Conservation (phyloP, 345 rosid genomes). For the Populus deltoides region DNA sequence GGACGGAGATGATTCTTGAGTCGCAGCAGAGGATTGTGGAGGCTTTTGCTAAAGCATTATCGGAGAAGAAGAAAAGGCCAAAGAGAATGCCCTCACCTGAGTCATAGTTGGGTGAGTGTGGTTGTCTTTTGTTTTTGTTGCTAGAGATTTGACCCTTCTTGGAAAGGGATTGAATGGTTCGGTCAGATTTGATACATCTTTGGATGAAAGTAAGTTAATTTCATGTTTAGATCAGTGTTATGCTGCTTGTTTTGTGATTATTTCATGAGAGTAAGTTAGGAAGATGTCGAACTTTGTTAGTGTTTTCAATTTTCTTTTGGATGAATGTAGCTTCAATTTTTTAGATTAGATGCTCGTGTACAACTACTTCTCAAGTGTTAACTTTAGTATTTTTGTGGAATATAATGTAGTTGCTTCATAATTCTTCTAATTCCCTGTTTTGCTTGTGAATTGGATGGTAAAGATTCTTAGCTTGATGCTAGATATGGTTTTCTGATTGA, state of each 20-base stretch:
- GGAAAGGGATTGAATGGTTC: background rate
- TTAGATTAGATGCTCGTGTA: background rate
- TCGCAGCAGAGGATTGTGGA: constrained; percentile 80
- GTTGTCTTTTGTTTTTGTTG: background rate
- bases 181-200: background rate
- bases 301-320: background rate
- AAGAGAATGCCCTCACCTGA: constrained; percentile 10
- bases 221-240: background rate
- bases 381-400: background rate
- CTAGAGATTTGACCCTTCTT: background rate
- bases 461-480: background rate
- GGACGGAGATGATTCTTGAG: constrained; percentile 78
- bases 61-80: constrained; percentile 47
- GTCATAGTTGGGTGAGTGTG: background rate
- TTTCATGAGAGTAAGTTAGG: background rate
- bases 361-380: background rate
- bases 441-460: background rate
- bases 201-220: background rate
- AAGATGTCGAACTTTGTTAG: background rate
- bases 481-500: background rate
- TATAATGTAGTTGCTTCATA: background rate
- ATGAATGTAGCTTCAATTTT: background rate
- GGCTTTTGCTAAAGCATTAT: constrained; percentile 60
- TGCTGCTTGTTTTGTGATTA: background rate
- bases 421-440: background rate